These are phyloP conservation scores for Coemansia javaensis DNA, from an alignment of 192 early-diverging fungal genomes.

Conservation along the genomic window DNA sequence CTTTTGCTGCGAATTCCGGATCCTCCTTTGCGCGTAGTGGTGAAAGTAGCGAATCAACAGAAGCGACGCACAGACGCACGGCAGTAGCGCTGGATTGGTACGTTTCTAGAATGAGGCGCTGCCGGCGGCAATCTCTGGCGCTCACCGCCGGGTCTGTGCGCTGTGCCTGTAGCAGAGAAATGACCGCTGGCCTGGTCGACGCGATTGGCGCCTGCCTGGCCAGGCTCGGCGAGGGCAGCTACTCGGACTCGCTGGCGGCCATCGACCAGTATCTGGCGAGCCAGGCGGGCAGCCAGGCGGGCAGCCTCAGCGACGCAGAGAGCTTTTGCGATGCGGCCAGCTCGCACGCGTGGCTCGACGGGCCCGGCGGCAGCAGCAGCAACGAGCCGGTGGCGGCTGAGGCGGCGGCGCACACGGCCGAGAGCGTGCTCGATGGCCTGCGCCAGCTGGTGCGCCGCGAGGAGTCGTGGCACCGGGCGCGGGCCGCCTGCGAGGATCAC, in stretches of 20 bases:
- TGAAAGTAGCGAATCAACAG: too few relatives aligned
- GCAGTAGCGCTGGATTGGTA: too few relatives aligned
- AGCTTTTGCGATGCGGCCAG: slow-evolving; percentile 44
- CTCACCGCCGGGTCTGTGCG: slow-evolving; percentile 14
- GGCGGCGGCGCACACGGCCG: slow-evolving; percentile 4
- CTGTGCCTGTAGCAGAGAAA: slow-evolving; percentile 18
- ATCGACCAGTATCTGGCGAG: slow-evolving; percentile 7
- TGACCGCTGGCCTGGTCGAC: slow-evolving; percentile 3
- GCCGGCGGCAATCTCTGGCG: too few relatives aligned
- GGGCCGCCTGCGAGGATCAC: slow-evolving; percentile 25
- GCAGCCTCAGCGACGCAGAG: slow-evolving; percentile 34
- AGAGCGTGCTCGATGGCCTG: slow-evolving; percentile 20
- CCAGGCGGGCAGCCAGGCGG: slow-evolving; percentile 9
- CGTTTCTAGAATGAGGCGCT: too few relatives aligned
- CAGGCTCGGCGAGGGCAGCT: slow-evolving; percentile 28
- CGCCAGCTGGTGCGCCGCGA: slow-evolving; percentile 38
- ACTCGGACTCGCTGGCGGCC: slow-evolving; percentile 22
- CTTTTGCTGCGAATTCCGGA: too few relatives aligned
- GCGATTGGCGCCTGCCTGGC: slow-evolving; percentile 36
- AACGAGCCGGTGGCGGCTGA: not conserved
- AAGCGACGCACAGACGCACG: too few relatives aligned
- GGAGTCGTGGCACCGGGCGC: slow-evolving; percentile 16
- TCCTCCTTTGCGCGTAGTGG: too few relatives aligned
- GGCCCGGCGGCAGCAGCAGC: not conserved
- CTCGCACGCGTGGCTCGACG: slow-evolving; percentile 29